These are phyloP conservation scores for Curvularia lunata DNA, from an alignment of 2,329 filamentous ascomycete species.

Conservation along the genomic window DNA sequence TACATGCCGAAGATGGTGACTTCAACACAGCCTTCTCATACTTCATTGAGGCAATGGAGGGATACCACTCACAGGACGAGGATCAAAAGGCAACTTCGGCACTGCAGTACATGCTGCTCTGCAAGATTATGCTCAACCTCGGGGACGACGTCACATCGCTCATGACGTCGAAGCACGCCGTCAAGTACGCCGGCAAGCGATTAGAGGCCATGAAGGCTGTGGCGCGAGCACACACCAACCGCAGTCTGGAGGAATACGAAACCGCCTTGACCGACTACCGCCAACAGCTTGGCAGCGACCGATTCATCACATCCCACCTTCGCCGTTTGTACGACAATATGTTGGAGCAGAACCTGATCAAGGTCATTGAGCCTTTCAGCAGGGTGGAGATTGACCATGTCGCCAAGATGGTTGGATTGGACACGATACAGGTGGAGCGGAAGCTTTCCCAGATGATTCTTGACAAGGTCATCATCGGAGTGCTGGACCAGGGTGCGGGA, in stretches of 20 bases:
- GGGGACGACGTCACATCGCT: slow-evolving; percentile 95
- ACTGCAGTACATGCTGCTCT: slow-evolving; percentile 98
- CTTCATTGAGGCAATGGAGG: slow-evolving; percentile 98
- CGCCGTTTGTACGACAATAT: slow-evolving; percentile 96
- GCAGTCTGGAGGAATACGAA: slow-evolving; percentile 96
- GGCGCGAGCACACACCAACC: slow-evolving; percentile 91
- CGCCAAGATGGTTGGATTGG: slow-evolving; percentile 95
- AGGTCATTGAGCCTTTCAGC: slow-evolving; percentile 98
- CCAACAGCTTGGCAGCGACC: slow-evolving; percentile 90
- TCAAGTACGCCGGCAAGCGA: slow-evolving; percentile 94
- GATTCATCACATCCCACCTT: slow-evolving; percentile 96
- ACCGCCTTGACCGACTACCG: slow-evolving; percentile 87
- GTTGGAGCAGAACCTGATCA: slow-evolving; percentile 99
- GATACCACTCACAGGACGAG: slow-evolving; percentile 93
- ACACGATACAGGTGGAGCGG: slow-evolving; percentile 94
- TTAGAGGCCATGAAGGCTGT: slow-evolving; percentile 99
- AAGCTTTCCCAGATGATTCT: slow-evolving; percentile 99
- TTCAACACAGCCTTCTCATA: slow-evolving; percentile 99
- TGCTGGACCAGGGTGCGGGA: slow-evolving; percentile 95
- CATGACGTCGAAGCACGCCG: slow-evolving; percentile 93
- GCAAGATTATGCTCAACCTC: slow-evolving; percentile 99
- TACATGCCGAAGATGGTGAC: slow-evolving; percentile 97
- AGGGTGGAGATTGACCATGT: slow-evolving; percentile 96
- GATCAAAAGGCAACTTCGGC: slow-evolving; percentile 89
- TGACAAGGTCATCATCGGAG: slow-evolving; percentile 97